Percentiles rank a stretch among this genome's conserved stretches.
Conservation (phyloP, 2,329 filamentous ascomycete genomes). For the Clonostachys rosea region DNA sequence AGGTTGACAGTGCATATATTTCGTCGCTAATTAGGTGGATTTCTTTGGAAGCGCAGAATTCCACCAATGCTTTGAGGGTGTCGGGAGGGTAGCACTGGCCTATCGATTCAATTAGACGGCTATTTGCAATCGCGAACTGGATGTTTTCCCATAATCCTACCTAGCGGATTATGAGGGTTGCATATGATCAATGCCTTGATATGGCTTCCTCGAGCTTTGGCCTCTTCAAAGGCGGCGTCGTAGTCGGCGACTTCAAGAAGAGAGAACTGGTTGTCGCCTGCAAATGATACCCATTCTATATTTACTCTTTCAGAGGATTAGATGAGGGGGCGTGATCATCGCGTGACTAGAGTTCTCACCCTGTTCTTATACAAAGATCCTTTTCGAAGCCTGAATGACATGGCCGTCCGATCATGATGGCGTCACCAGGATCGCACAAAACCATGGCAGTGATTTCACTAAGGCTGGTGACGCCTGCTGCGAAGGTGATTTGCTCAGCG, state of each 20-base stretch:
- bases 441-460: background rate
- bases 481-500: background rate
- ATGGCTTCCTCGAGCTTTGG: background rate
- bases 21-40: background rate
- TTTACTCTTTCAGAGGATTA: background rate
- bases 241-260: background rate
- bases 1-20: conserved; percentile 5
- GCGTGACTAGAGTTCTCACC: background rate
- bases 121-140: no score
- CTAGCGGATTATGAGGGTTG: background rate
- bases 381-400: background rate
- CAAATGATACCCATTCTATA: background rate
- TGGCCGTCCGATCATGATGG: background rate
- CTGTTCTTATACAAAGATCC: background rate
- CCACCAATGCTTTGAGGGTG: background rate
- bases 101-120: background rate
- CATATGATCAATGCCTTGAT: background rate
- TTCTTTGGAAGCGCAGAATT: background rate
- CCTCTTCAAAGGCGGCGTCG: background rate
- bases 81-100: background rate
- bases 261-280: background rate
- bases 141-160: background rate
- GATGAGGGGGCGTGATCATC: no score
- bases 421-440: background rate
- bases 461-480: background rate